phyloP scores from a whole-genome alignment of 2,329 filamentous ascomycete genomes.

The Neopestalotiopsis clavispora region DNA sequence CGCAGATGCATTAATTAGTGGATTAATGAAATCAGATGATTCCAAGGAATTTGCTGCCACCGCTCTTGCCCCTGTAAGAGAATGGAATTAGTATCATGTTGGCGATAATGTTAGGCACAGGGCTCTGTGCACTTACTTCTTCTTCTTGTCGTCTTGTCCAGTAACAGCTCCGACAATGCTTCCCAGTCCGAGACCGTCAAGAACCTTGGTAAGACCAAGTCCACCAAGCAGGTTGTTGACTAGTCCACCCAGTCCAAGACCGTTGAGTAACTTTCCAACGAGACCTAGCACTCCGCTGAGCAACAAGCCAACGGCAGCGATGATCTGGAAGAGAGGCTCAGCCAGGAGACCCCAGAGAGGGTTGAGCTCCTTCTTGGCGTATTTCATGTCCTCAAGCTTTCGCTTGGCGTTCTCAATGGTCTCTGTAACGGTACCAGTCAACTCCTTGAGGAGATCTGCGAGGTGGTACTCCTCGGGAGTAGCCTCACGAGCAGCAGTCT shows the following conservation, averaged over 20 bases:
- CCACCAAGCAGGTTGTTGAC: slow-evolving; percentile 81
- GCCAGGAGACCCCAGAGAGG: slow-evolving; percentile 83
- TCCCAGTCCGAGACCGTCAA: slow-evolving; percentile 74
- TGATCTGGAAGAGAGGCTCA: slow-evolving; percentile 90
- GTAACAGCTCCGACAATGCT: slow-evolving; percentile 47
- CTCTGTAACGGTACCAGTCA: slow-evolving; percentile 79
- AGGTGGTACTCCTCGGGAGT: slow-evolving; percentile 84
- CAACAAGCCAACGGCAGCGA: slow-evolving; percentile 84
- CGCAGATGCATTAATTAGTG: not conserved
- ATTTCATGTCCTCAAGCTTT: slow-evolving; percentile 88
- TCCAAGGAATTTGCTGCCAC: slow-evolving; percentile 21
- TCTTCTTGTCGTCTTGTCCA: slow-evolving; percentile 45
- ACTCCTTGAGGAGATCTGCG: slow-evolving; percentile 83
- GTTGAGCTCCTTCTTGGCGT: slow-evolving; percentile 93
- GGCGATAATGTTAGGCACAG: not conserved
- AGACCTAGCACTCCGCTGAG: slow-evolving; percentile 83
- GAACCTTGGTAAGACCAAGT: slow-evolving; percentile 75
- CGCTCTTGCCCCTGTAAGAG: slow-evolving; percentile 1
- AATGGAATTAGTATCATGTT: not conserved
- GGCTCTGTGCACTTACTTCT: slow-evolving; percentile 24
- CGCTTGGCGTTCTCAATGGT: slow-evolving; percentile 88
- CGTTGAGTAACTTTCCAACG: slow-evolving; percentile 79
- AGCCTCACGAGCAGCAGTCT: slow-evolving; percentile 74
- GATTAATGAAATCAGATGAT: slow-evolving; percentile 20
- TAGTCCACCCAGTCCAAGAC: slow-evolving; percentile 80